Evolutionary conservation across 352 stramenopile genomes (phyloP).

Genomic region (Globisporangium orthogonon): DNA sequence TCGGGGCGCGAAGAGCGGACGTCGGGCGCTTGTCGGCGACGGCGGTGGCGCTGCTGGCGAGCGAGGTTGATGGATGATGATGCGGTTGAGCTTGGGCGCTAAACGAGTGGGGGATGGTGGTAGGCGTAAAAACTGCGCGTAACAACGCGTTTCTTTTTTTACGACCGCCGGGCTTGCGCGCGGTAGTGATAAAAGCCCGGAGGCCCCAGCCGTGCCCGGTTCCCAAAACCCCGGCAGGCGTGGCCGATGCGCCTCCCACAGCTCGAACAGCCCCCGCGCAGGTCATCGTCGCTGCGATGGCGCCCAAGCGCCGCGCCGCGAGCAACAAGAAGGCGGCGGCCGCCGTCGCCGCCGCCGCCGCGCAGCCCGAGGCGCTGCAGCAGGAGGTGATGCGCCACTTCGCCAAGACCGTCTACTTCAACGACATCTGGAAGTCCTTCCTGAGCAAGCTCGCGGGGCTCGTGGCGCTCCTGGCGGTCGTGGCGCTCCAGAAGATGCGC

Average conservation of each 20-base stretch:
- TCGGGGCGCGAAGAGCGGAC: neutral
- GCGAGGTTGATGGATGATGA: neutral
- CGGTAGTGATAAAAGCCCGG: neutral
- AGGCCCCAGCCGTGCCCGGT: neutral
- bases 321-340: conserved; percentile 13
- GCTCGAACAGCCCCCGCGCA: neutral
- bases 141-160: neutral
- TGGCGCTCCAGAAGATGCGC: conserved; percentile 59
- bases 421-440: conserved; percentile 81
- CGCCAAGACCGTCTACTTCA: conserved; percentile 83
- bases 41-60: neutral
- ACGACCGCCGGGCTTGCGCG: neutral
- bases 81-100: neutral
- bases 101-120: conserved; percentile 11
- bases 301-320: conserved; percentile 10
- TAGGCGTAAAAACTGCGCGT: neutral
- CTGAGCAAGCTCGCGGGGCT: conserved; percentile 68
- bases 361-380: conserved; percentile 31
- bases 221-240: too few relatives aligned
- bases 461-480: conserved; percentile 55
- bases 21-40: neutral
- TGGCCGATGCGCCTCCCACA: neutral
- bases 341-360: conserved; percentile 5
- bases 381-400: conserved; percentile 75
- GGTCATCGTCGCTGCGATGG: conserved; percentile 1